Conservation (phyloP, 176 grass and related monocot species). For the Alloteropsis semialata region DNA sequence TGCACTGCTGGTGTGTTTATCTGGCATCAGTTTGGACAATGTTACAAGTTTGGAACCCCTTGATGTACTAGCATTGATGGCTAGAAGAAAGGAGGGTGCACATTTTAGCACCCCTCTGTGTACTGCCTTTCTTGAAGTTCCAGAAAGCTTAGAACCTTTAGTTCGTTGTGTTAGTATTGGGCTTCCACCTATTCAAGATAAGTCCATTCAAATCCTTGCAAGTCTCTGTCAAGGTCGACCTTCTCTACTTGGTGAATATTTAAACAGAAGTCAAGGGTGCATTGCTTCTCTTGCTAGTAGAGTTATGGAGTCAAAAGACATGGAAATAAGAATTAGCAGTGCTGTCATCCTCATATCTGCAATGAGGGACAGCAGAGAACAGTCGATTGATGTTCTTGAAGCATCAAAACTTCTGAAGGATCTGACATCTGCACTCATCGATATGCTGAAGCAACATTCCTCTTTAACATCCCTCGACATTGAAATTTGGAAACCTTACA, state of each 20-base stretch:
- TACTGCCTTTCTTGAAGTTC: constrained; percentile 66
- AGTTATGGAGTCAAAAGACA: constrained; percentile 62
- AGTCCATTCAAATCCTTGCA: constrained; percentile 87
- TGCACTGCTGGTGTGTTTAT: constrained; percentile 72
- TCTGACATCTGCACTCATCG: constrained; percentile 69
- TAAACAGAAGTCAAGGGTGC: constrained; percentile 64
- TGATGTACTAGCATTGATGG: constrained; percentile 69
- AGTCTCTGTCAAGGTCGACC: constrained; percentile 70
- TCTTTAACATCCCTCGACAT: constrained; percentile 53
- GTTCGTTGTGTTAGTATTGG: constrained; percentile 65
- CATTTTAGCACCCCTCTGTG: constrained; percentile 62
- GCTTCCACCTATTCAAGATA: constrained; percentile 69
- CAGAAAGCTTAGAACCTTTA: constrained; percentile 74
- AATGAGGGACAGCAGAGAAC: constrained; percentile 59
- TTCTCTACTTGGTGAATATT: constrained; percentile 69
- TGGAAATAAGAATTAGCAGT: constrained; percentile 76
- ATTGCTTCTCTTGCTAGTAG: constrained; percentile 70
- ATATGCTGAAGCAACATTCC: constrained; percentile 73
- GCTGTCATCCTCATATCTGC: constrained; percentile 70
- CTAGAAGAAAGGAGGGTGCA: constrained; percentile 49
- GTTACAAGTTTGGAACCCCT: constrained; percentile 52
- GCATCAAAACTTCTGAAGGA: constrained; percentile 58
- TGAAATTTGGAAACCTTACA: constrained; percentile 64
- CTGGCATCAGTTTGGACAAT: constrained; percentile 62
- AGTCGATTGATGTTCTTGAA: constrained; percentile 61